phyloP scores from a whole-genome alignment of 805 yeast genomes.

The Vanderwaltozyma yarrowii region DNA sequence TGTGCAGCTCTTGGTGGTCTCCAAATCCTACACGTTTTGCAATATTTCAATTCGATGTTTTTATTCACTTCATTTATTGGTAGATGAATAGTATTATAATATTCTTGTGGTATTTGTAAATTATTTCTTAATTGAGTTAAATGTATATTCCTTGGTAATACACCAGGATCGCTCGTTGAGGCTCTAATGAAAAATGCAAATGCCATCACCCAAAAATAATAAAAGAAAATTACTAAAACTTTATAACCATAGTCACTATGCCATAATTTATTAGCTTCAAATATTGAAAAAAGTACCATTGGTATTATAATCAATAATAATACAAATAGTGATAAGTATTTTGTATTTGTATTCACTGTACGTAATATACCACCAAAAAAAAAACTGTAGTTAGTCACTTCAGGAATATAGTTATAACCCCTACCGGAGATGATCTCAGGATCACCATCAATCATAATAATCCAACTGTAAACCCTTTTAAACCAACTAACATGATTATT shows the following conservation, averaged over 20 bases:
- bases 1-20: constrained; percentile 69
- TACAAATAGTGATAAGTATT: constrained; percentile 33
- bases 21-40: constrained; percentile 62
- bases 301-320: constrained; percentile 33
- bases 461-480: constrained; percentile 10
- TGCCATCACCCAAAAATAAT: constrained; percentile 47
- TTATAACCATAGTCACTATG: constrained; percentile 12
- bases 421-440: constrained; percentile 6
- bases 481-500: background rate
- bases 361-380: constrained; percentile 59
- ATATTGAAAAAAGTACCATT: constrained; percentile 43
- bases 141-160: constrained; percentile 58
- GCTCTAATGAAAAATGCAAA: constrained; percentile 42
- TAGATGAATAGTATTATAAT: constrained; percentile 38
- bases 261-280: constrained; percentile 31
- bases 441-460: constrained; percentile 18
- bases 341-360: constrained; percentile 30
- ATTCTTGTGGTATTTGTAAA: constrained; percentile 44
- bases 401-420: constrained; percentile 16
- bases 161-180: constrained; percentile 59
- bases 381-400: constrained; percentile 34
- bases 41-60: constrained; percentile 38
- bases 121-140: constrained; percentile 31
- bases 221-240: constrained; percentile 38
- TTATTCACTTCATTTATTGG: constrained; percentile 30